A percentile compares a stretch with the other conserved stretches of the same genome.
phyloP scores from a whole-genome alignment of 371 early-diverging fungal genomes.

The Mortierella sp. region DNA sequence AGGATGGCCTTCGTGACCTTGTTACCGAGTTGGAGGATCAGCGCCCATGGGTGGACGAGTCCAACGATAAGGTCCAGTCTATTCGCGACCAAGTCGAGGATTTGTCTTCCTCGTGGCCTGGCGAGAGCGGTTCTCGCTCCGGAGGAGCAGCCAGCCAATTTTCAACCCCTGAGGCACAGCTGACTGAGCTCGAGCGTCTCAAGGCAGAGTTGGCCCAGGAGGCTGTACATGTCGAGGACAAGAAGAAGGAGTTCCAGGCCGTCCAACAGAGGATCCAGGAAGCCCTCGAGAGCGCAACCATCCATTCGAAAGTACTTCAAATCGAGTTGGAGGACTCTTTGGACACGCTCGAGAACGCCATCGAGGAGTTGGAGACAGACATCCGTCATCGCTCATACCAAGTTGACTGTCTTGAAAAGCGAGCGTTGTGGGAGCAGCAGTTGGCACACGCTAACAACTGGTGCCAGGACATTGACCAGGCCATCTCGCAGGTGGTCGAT shows the following conservation, averaged over 20 bases:
- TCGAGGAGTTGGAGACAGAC: constrained; percentile 29
- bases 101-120: constrained; percentile 34
- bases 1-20: constrained; percentile 36
- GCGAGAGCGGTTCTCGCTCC: background rate
- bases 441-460: constrained; percentile 22
- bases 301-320: constrained; percentile 41
- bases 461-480: constrained; percentile 24
- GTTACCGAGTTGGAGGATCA: constrained; percentile 21
- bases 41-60: constrained; percentile 23
- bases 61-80: constrained; percentile 25
- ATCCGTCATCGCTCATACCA: constrained; percentile 30
- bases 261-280: constrained; percentile 19
- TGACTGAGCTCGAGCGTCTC: constrained; percentile 17
- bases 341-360: constrained; percentile 28
- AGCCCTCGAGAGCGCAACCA: constrained; percentile 27
- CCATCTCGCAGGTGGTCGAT: constrained; percentile 16
- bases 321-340: constrained; percentile 28
- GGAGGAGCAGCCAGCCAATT: background rate
- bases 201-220: constrained; percentile 15
- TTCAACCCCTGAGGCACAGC: background rate
- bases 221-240: constrained; percentile 13
- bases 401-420: constrained; percentile 34
- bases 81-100: constrained; percentile 23
- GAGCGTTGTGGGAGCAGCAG: constrained; percentile 40
- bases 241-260: constrained; percentile 27